These are phyloP conservation scores for Cinnamomum micranthum DNA, from an alignment of 164 flowering plant species.

Conservation along the genomic window DNA sequence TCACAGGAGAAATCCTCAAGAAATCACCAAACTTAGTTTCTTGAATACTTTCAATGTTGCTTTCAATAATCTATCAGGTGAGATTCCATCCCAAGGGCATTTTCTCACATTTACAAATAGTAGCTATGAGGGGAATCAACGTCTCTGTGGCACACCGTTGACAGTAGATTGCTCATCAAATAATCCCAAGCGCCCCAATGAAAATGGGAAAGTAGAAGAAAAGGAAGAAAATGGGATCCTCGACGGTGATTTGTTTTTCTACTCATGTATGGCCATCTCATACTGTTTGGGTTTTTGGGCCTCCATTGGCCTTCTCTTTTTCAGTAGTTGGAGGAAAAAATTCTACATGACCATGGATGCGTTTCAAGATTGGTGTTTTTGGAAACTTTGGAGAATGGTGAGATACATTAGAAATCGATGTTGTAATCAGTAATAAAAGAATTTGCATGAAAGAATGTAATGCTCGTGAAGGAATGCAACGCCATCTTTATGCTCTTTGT, in stretches of 20 bases:
- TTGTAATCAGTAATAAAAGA: too few species aligned
- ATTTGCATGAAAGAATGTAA: too few species aligned
- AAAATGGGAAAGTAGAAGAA: not conserved
- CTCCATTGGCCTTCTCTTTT: not conserved
- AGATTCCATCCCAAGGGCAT: not conserved
- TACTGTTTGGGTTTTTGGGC: not conserved
- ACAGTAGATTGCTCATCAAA: not conserved
- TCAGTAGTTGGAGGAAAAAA: not conserved
- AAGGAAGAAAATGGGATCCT: slow-evolving; percentile 1
- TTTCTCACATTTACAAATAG: not conserved
- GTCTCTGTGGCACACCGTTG: not conserved
- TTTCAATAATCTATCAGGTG: not conserved
- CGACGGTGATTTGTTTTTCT: not conserved
- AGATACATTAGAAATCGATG: too few species aligned
- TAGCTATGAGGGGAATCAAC: slow-evolving; percentile 2
- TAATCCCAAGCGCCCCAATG: too few species aligned
- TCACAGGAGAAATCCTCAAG: not conserved
- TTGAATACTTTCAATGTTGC: not conserved
- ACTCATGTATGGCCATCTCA: not conserved
- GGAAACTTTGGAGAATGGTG: too few species aligned
- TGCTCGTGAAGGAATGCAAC: too few species aligned
- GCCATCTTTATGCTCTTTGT: too few species aligned
- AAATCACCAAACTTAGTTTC: not conserved
- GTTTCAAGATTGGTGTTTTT: too few species aligned
- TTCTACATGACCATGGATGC: not conserved